Conservation (phyloP, 2,329 filamentous ascomycete species). For the Colletotrichum destructivum region DNA sequence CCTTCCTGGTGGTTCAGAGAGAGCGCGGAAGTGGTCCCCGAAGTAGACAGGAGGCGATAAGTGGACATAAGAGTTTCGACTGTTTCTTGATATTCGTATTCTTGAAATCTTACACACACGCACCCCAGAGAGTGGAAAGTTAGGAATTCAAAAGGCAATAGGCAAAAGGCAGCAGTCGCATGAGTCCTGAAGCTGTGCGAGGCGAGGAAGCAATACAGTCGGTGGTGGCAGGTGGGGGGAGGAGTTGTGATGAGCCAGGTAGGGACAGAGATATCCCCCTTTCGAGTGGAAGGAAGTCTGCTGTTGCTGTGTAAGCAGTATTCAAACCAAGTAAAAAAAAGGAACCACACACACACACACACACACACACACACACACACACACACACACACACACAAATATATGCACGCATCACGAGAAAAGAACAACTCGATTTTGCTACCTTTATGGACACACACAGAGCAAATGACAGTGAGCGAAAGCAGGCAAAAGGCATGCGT, state of each 20-base stretch:
- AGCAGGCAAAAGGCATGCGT: neutral
- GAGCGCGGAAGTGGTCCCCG: neutral
- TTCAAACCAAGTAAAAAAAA: too few species aligned
- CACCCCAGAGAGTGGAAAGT: too few species aligned
- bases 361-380: too few species aligned
- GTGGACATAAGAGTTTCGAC: neutral
- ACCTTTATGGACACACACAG: neutral
- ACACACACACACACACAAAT: too few species aligned
- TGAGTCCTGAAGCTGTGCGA: neutral
- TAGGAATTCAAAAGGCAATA: too few species aligned
- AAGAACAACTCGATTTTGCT: neutral
- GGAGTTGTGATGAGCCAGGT: neutral
- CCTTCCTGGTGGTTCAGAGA: too few species aligned
- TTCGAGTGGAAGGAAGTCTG: neutral
- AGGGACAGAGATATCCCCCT: neutral
- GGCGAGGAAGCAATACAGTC: neutral
- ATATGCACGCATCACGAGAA: neutral
- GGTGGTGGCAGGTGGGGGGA: neutral
- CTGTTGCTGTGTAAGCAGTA: neutral
- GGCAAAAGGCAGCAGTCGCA: neutral
- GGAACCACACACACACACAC: too few species aligned
- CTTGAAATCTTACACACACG: too few species aligned
- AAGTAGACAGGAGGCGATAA: neutral
- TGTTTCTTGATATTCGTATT: neutral
- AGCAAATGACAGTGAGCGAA: neutral